Evolutionary conservation across 2,329 filamentous ascomycete species (phyloP).

Genomic region (Sporothrix globosa): DNA sequence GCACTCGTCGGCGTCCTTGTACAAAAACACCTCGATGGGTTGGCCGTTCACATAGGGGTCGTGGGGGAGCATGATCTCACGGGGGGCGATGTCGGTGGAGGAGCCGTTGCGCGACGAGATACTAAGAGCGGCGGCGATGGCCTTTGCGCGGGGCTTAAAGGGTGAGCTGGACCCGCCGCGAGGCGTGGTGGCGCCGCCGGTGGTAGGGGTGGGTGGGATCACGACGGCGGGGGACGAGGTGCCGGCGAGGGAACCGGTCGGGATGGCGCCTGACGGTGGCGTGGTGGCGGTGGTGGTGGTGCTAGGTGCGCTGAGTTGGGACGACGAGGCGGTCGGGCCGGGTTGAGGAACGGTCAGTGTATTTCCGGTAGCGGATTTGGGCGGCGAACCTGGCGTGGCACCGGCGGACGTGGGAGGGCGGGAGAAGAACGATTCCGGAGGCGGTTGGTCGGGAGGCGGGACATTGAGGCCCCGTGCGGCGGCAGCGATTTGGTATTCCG

Average conservation of each 20-base stretch:
- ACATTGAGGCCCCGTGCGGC: slow-evolving; percentile 82
- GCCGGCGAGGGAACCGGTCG: slow-evolving; percentile 57
- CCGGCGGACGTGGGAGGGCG: slow-evolving; percentile 49
- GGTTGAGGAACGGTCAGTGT: slow-evolving; percentile 68
- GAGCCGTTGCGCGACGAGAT: slow-evolving; percentile 73
- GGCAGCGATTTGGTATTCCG: slow-evolving; percentile 92
- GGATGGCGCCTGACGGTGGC: background rate
- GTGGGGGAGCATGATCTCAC: slow-evolving; percentile 76
- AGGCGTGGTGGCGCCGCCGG: slow-evolving; percentile 50
- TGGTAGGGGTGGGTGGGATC: slow-evolving; percentile 62
- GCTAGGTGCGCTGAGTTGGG: background rate
- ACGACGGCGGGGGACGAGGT: slow-evolving; percentile 77
- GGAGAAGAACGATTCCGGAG: slow-evolving; percentile 65
- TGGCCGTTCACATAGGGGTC: slow-evolving; percentile 95
- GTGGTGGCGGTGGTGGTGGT: background rate
- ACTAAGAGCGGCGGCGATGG: slow-evolving; percentile 78
- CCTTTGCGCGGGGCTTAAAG: slow-evolving; percentile 85
- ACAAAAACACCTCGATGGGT: slow-evolving; percentile 86
- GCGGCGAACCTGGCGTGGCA: slow-evolving; percentile 44
- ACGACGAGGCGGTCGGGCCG: background rate
- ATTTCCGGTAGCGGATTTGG: slow-evolving; percentile 15
- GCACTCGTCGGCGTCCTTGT: slow-evolving; percentile 88
- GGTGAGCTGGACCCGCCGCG: slow-evolving; percentile 58
- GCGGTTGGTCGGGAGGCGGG: slow-evolving; percentile 80
- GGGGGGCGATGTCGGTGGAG: slow-evolving; percentile 70